These are phyloP conservation scores for Pythium utonaiense DNA, from an alignment of 352 stramenopile genomes.

Conservation along the genomic window DNA sequence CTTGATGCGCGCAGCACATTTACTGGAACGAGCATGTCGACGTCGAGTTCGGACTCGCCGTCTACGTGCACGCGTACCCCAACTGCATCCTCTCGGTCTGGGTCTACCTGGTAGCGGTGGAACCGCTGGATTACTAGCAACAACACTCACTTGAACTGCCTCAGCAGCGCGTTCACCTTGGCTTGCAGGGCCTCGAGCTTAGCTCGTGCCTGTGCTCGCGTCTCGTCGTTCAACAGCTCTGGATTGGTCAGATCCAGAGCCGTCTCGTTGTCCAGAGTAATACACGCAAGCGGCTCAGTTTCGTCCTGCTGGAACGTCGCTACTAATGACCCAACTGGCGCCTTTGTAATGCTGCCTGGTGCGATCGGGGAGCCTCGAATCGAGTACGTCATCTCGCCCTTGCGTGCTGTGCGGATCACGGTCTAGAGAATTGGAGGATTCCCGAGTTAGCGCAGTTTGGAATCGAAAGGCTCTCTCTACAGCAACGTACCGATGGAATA, in stretches of 20 bases:
- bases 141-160: conserved; percentile 44
- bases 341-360: conserved; percentile 49
- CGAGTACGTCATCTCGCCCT: conserved; percentile 74
- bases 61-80: conserved; percentile 83
- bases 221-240: conserved; percentile 55
- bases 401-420: conserved; percentile 60
- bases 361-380: conserved; percentile 65
- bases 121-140: conserved; percentile 18
- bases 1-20: conserved; percentile 53
- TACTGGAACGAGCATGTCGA: conserved; percentile 81
- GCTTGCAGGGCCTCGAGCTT: conserved; percentile 69
- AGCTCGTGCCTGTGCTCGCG: conserved; percentile 46
- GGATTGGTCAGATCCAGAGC: conserved; percentile 62
- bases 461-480: not conserved
- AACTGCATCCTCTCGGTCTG: conserved; percentile 90
- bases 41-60: conserved; percentile 89
- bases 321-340: conserved; percentile 49
- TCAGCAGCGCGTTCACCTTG: conserved; percentile 61
- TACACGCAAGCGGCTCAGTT: conserved; percentile 41
- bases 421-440: conserved; percentile 23
- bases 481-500: conserved; percentile 30
- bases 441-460: not conserved
- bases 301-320: conserved; percentile 48
- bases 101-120: conserved; percentile 88
- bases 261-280: conserved; percentile 59